These are phyloP conservation scores for Trichaptum fuscoviolaceum DNA, from an alignment of 768 basidiomycete genomes.

Conservation along the genomic window DNA sequence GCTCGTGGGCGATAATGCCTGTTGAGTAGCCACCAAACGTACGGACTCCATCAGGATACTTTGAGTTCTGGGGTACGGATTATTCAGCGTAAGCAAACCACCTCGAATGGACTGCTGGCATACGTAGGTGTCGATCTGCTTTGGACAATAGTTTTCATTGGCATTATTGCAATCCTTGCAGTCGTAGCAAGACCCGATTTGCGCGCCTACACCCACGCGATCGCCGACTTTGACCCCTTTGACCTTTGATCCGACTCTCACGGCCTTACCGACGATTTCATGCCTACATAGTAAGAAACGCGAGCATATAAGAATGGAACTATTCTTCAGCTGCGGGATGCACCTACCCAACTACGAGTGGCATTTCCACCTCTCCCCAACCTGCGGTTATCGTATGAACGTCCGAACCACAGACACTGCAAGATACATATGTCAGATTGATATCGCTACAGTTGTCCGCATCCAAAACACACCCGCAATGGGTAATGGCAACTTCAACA, in stretches of 20 bases:
- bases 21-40: constrained; percentile 46
- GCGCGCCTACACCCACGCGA: constrained; percentile 46
- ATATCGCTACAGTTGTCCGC: too few species aligned
- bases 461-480: constrained; percentile 23
- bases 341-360: constrained; percentile 20
- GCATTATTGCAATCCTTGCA: constrained; percentile 45
- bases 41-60: constrained; percentile 36
- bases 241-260: constrained; percentile 49
- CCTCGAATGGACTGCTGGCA: not conserved
- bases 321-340: not conserved
- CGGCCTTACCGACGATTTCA: constrained; percentile 52
- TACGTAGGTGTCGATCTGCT: constrained; percentile 34
- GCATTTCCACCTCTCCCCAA: constrained; percentile 30
- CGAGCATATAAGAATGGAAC: constrained; percentile 24
- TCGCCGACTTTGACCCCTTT: constrained; percentile 52
- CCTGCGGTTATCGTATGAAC: not conserved
- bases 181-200: constrained; percentile 45
- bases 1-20: constrained; percentile 40
- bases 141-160: constrained; percentile 53
- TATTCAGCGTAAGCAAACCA: too few species aligned
- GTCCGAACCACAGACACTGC: not conserved
- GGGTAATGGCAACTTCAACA: constrained; percentile 51
- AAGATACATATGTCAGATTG: not conserved
- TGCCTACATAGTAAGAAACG: constrained; percentile 44
- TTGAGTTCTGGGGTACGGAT: constrained; percentile 19